Evolutionary conservation across 106 monocot genomes (phyloP).

Genomic region (Hemerocallis citrina): DNA sequence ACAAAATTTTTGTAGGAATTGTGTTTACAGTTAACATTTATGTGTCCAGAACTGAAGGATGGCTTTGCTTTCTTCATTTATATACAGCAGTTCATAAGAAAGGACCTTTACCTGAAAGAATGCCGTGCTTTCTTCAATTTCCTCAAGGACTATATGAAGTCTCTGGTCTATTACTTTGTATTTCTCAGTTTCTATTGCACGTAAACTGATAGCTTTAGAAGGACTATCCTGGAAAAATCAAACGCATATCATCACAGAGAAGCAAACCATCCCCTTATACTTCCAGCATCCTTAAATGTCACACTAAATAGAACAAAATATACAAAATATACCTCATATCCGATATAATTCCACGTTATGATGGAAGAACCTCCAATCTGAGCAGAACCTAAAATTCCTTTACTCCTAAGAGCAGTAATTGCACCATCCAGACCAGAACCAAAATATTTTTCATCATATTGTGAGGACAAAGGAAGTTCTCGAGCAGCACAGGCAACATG

Average conservation of each 20-base stretch:
- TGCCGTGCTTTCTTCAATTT: constrained; percentile 93
- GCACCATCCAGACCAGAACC: constrained; percentile 39
- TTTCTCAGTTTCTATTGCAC: constrained; percentile 67
- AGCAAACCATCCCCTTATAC: neutral
- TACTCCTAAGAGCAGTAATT: constrained; percentile 39
- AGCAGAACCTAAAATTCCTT: constrained; percentile 43
- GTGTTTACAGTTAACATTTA: no score
- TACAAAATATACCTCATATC: constrained; percentile 53
- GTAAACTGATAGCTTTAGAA: constrained; percentile 52
- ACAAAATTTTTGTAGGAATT: no score
- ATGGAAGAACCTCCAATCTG: constrained; percentile 22
- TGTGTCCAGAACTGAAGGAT: no score
- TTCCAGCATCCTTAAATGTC: neutral
- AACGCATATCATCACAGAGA: neutral
- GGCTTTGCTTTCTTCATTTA: no score
- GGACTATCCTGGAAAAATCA: constrained; percentile 42
- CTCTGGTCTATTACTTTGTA: constrained; percentile 58
- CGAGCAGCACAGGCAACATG: constrained; percentile 85
- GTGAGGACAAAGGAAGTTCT: constrained; percentile 62
- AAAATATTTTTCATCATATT: constrained; percentile 80
- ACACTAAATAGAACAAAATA: neutral
- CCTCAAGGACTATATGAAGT: constrained; percentile 58
- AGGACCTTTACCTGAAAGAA: constrained; percentile 74
- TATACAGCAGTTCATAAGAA: no score
- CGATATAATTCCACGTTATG: constrained; percentile 68